These are phyloP conservation scores for Dothistroma pini DNA, from an alignment of 2,329 filamentous ascomycete genomes.

Conservation along the genomic window DNA sequence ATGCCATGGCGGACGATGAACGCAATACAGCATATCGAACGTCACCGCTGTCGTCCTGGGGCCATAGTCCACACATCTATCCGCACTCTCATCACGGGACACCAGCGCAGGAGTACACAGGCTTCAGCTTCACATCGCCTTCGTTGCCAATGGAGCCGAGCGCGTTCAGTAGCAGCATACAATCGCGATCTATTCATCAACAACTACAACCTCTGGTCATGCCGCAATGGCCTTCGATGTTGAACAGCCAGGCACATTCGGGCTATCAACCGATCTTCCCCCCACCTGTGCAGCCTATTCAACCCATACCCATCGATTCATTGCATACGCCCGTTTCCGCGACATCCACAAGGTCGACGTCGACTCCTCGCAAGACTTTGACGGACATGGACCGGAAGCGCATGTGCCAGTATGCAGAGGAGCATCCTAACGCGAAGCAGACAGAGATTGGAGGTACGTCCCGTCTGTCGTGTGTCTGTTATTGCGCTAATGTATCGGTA, in stretches of 20 bases:
- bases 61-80: slow-evolving; percentile 34
- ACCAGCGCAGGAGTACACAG: slow-evolving; percentile 65
- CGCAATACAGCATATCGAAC: slow-evolving; percentile 27
- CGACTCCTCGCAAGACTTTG: slow-evolving; percentile 62
- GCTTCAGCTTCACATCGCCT: slow-evolving; percentile 60
- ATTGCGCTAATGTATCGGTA: slow-evolving; percentile 40
- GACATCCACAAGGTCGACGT: slow-evolving; percentile 42
- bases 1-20: slow-evolving; percentile 33
- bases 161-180: slow-evolving; percentile 54
- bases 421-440: slow-evolving; percentile 87
- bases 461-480: not conserved
- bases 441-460: slow-evolving; percentile 84
- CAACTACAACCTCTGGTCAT: slow-evolving; percentile 69
- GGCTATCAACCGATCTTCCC: slow-evolving; percentile 60
- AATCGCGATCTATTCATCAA: slow-evolving; percentile 48
- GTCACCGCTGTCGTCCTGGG: slow-evolving; percentile 29
- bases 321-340: slow-evolving; percentile 52
- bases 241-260: slow-evolving; percentile 61
- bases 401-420: slow-evolving; percentile 92
- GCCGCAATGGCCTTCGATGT: slow-evolving; percentile 78
- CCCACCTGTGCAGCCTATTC: slow-evolving; percentile 47
- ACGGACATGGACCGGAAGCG: slow-evolving; percentile 84
- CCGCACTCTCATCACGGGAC: slow-evolving; percentile 62
- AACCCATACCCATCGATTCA: slow-evolving; percentile 47
- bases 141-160: slow-evolving; percentile 57